Evolutionary conservation across 2,329 filamentous ascomycete genomes (phyloP).

Genomic region (Fusarium nelsonii): DNA sequence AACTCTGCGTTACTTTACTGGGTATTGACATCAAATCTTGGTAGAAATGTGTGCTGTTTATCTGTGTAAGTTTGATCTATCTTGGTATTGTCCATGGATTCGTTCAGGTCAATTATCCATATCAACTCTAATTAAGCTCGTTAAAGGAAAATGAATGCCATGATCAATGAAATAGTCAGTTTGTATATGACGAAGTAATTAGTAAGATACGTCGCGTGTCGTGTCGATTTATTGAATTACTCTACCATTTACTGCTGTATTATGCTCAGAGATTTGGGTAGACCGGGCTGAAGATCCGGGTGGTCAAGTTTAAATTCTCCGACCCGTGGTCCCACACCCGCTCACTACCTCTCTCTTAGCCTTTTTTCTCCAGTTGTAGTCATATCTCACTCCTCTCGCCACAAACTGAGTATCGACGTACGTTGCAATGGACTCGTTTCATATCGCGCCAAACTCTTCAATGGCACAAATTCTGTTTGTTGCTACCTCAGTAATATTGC

Average conservation of each 20-base stretch:
- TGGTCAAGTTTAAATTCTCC: neutral
- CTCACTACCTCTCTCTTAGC: neutral
- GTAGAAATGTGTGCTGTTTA: no score
- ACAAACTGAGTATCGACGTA: neutral
- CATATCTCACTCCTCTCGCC: constrained; percentile 1
- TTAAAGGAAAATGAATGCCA: no score
- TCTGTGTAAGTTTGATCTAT: no score
- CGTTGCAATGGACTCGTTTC: constrained; percentile 6
- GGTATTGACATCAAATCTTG: no score
- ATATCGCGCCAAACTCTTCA: neutral
- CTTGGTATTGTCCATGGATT: no score
- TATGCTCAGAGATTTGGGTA: neutral
- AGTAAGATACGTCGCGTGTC: no score
- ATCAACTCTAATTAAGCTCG: no score
- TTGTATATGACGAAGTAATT: no score
- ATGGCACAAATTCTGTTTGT: constrained; percentile 8
- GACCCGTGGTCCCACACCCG: neutral
- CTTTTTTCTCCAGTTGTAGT: neutral
- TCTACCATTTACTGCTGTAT: neutral
- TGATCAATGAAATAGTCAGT: no score
- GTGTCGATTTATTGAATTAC: neutral
- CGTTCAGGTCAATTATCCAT: no score
- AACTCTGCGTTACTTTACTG: no score
- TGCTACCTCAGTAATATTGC: constrained; percentile 3
- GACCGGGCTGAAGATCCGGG: neutral